A percentile compares a stretch with the other conserved stretches of the same genome.
Conservation (phyloP, 1,284 basidiomycete genomes). For the Cryptococcus sp. region DNA sequence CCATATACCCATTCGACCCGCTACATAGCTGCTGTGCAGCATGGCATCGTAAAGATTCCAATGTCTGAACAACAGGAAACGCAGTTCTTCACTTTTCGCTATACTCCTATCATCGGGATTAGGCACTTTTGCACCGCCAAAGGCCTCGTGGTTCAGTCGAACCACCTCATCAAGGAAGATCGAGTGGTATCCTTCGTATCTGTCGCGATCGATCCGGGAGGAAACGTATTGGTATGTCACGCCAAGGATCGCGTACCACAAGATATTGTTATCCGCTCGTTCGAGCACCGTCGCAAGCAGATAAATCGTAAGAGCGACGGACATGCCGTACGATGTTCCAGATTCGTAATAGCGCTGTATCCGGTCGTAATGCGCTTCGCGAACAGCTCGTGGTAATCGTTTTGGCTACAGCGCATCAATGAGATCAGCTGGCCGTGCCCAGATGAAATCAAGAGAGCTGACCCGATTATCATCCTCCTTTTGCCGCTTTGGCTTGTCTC, state of each 20-base stretch:
- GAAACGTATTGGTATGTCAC: constrained; percentile 90
- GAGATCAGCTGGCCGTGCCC: background rate
- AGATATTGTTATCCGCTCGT: constrained; percentile 85
- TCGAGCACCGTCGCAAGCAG: constrained; percentile 85
- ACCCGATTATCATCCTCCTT: constrained; percentile 36
- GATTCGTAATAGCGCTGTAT: constrained; percentile 80
- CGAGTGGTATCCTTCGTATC: constrained; percentile 77
- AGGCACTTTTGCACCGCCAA: constrained; percentile 22
- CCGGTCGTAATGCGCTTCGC: constrained; percentile 62
- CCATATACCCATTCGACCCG: constrained; percentile 93
- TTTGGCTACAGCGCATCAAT: constrained; percentile 34
- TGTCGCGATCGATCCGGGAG: constrained; percentile 79
- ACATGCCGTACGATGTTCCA: constrained; percentile 87
- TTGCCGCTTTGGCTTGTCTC: constrained; percentile 27
- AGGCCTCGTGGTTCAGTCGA: constrained; percentile 71
- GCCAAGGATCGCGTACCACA: constrained; percentile 94
- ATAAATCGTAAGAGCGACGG: constrained; percentile 85
- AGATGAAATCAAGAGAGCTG: constrained; percentile 5
- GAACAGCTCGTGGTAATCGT: constrained; percentile 69
- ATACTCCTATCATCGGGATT: constrained; percentile 74
- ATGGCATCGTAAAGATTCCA: constrained; percentile 98
- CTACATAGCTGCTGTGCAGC: constrained; percentile 96
- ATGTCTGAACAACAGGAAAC: constrained; percentile 94
- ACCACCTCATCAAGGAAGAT: constrained; percentile 86
- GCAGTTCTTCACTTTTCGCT: constrained; percentile 76